Base-by-base conservation (phyloP, 2,329 filamentous ascomycete genomes). In the Aspergillus sp. region DNA sequence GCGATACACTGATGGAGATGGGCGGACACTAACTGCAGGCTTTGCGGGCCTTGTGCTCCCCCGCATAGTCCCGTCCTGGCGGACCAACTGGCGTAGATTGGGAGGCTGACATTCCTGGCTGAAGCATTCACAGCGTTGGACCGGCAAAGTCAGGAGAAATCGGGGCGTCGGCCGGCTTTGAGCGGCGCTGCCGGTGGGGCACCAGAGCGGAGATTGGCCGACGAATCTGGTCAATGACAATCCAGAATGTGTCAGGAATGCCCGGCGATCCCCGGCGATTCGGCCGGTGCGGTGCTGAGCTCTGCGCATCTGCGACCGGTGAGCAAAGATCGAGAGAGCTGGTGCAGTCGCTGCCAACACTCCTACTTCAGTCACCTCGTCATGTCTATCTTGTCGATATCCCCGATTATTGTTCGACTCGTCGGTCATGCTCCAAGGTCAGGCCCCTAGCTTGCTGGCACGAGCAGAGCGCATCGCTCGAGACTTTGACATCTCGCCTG, bases 401-500 rank as follows among this genome's bases (percentile, higher is more conserved):
- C 9, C 22, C 11, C 19, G 7, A 19, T 46, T n/a, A 11, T 2
- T 46, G 4, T 48, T 25, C 25, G 23, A 56, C 45, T 23, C 17
- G 1, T 41, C 38, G 30, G 54, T 17, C 46, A 57, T 57, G 54
- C 3, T 19, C 30, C 17, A 58, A 57, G 56, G 53, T 45, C 62
- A 63, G 52, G 43, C 38, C 57, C 45, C 48, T 19, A 54, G 56
- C 57, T 57, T 63, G 52, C 60, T 64, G 41, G 54, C 57, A 53
- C 62, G 59, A 56, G 64, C 60, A 30, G 54, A 62, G 54, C 57
- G 57, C 19, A 60, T 66, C 23, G 62, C 62, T 54, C 30, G 52
- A 22, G 50, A 52, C 7, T 66, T 66, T 22, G 49, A 43, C 15
- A 31, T 66, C 13, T 38, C 51, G 17, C 30, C 62, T n/a, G 57